Conservation (phyloP, 352 stramenopile species). For the Globisporangium abappressorium region DNA sequence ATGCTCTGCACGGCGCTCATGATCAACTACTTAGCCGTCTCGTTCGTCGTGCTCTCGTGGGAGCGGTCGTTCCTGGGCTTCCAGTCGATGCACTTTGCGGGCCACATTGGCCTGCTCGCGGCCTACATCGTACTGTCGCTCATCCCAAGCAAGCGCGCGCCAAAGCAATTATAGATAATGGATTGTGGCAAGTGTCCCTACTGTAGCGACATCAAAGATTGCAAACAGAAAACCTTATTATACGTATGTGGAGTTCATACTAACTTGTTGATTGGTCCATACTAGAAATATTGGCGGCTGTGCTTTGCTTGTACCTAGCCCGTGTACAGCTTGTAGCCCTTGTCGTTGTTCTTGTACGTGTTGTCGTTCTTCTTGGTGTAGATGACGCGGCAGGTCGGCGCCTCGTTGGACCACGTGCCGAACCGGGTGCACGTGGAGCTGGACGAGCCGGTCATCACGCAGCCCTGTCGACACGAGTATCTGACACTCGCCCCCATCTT, state of each 20-base stretch:
- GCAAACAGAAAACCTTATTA: background rate
- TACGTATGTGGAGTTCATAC: background rate
- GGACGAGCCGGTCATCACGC: slow-evolving; percentile 27
- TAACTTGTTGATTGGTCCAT: background rate
- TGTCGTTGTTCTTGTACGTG: slow-evolving; percentile 50
- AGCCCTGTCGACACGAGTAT: slow-evolving; percentile 45
- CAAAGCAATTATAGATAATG: slow-evolving; percentile 34
- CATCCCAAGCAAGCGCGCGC: slow-evolving; percentile 48
- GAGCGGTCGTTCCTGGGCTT: slow-evolving; percentile 46
- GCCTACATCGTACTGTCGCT: slow-evolving; percentile 69
- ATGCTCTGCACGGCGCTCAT: slow-evolving; percentile 54
- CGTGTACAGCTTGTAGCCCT: slow-evolving; percentile 52
- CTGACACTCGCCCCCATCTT: slow-evolving; percentile 29
- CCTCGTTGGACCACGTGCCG: slow-evolving; percentile 35
- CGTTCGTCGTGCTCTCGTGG: slow-evolving; percentile 74
- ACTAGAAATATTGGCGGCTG: background rate
- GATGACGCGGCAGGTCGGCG: slow-evolving; percentile 40
- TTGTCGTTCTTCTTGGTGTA: slow-evolving; percentile 50
- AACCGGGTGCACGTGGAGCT: slow-evolving; percentile 31
- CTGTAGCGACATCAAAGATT: background rate
- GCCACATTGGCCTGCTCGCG: slow-evolving; percentile 47
- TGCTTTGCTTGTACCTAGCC: slow-evolving; percentile 22
- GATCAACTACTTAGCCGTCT: slow-evolving; percentile 72
- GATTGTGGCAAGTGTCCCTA: background rate
- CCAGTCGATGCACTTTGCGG: slow-evolving; percentile 52